Base-by-base conservation (phyloP, 176 grass and related monocot species). In the Phyllostachys edulis region DNA sequence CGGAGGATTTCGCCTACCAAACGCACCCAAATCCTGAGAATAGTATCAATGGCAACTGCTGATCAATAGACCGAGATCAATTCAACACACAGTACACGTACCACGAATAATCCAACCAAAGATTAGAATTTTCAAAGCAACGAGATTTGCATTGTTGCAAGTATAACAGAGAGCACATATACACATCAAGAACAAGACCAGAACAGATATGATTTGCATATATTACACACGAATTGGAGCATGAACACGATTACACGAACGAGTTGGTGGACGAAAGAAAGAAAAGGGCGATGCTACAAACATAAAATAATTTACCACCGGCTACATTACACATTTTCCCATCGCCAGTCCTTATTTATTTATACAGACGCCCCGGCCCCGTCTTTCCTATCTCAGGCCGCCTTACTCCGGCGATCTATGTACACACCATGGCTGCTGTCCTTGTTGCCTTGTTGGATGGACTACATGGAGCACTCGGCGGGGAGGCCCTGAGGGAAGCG, bases 381-480 rank as follows among this genome's bases (percentile, higher is more conserved):
- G 27, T 42, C 70, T 21, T 64, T 38, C 66, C 1, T 20, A 7
- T 59, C 11, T 54, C 69, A 59, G 69, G 81, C 20, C 29, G 21
- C 54, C 60, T 34, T 51, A 29, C 42, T 70, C 63, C 37, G 65
- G 55, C 16, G 64, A 63, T 71, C 36, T 17, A 29, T 36, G 24
- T 51, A 16, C 7, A 1, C 69, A 14, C 21, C 46, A 65, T 84
- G n/a, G 11, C 72, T 21, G 77, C 5, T 23, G 49, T 3, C 5
- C 54, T n/a, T 20, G 16, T 9, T 2, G 2, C 16, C 9, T 21
- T 1, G 18, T 10, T 10, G 21, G 34, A 21, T 27, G 12, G 7
- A 17, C 14, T 82, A 69, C 56, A 90, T 87, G 67, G 86, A 82
- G 87, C 94, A 97, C 86, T 97, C 94, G 41, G 88, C 77, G 65